phyloP scores from a whole-genome alignment of 768 basidiomycete species.

The Sporobolomyces roseus region DNA sequence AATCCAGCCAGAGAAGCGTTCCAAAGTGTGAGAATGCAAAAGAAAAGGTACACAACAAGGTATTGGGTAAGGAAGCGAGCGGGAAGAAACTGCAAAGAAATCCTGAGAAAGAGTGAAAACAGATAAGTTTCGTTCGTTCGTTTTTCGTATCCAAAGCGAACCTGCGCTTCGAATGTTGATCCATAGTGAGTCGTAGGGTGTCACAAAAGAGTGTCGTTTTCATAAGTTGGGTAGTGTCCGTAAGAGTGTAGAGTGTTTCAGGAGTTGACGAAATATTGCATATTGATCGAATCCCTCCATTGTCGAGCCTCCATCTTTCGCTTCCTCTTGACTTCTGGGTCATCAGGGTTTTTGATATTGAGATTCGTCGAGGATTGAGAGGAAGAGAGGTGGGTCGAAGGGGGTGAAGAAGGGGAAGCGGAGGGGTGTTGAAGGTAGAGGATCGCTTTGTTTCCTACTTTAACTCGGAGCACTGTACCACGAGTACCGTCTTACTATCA shows the following conservation, averaged over 20 bases:
- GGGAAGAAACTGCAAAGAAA: neutral
- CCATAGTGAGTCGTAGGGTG: too few relatives aligned
- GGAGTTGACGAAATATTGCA: constrained; percentile 22
- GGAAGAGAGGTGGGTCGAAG: too few relatives aligned
- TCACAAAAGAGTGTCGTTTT: too few relatives aligned
- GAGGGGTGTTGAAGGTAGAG: constrained; percentile 26
- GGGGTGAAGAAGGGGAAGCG: neutral
- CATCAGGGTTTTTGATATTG: neutral
- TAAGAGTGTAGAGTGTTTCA: neutral
- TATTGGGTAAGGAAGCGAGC: neutral
- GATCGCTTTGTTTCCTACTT: constrained; percentile 23
- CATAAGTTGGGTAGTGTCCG: too few relatives aligned
- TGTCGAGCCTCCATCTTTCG: constrained; percentile 20
- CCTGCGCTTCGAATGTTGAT: too few relatives aligned
- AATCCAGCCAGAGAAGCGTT: too few relatives aligned
- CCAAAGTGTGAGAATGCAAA: neutral
- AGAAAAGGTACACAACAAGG: constrained; percentile 6
- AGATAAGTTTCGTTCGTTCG: too few relatives aligned
- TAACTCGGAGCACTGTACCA: constrained; percentile 33
- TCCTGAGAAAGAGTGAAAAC: neutral
- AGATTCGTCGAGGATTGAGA: neutral
- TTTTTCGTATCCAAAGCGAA: too few relatives aligned
- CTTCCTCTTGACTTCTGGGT: neutral
- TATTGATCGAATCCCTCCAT: constrained; percentile 36
- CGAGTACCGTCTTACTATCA: neutral